These are phyloP conservation scores for Kazachstania taianensis DNA, from an alignment of 805 yeast genomes.

Conservation along the genomic window DNA sequence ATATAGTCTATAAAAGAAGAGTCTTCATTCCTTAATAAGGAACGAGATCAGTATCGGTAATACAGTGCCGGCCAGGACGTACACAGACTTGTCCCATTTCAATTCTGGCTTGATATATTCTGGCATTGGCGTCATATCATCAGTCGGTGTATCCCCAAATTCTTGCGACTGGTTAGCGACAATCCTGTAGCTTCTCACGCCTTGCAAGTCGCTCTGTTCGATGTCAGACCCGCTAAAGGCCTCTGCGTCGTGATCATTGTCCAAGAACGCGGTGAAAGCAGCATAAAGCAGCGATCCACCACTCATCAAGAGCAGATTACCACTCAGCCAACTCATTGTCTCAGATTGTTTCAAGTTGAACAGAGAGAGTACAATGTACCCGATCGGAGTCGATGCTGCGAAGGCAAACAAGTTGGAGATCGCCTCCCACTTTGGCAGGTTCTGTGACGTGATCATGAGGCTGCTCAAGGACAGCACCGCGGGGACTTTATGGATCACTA, in stretches of 20 bases:
- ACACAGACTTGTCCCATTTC: slow-evolving; percentile 14
- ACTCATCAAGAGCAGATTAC: slow-evolving; percentile 25
- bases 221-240: not conserved
- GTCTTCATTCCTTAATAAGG: slow-evolving; percentile 10
- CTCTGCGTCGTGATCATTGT: slow-evolving; percentile 6
- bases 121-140: not conserved
- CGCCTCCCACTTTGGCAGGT: slow-evolving; percentile 30
- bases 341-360: slow-evolving; percentile 20
- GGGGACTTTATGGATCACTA: slow-evolving; percentile 55
- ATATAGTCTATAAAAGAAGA: too few species aligned
- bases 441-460: slow-evolving; percentile 35
- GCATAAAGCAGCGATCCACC: slow-evolving; percentile 31
- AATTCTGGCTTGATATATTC: not conserved
- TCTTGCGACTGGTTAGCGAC: slow-evolving; percentile 1
- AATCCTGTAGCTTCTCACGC: slow-evolving; percentile 1
- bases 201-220: not conserved
- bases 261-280: slow-evolving; percentile 25
- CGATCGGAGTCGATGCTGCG: slow-evolving; percentile 28
- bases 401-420: slow-evolving; percentile 37
- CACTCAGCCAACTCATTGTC: slow-evolving; percentile 25
- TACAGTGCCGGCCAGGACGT: slow-evolving; percentile 19
- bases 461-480: slow-evolving; percentile 51
- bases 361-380: slow-evolving; percentile 20
- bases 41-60: slow-evolving; percentile 24
- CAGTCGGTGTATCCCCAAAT: not conserved